Evolutionary conservation across 2,329 filamentous ascomycete genomes (phyloP), one percentile per base, ranked within the genome.

Genomic region (Colletotrichum lindemuthianum): DNA sequence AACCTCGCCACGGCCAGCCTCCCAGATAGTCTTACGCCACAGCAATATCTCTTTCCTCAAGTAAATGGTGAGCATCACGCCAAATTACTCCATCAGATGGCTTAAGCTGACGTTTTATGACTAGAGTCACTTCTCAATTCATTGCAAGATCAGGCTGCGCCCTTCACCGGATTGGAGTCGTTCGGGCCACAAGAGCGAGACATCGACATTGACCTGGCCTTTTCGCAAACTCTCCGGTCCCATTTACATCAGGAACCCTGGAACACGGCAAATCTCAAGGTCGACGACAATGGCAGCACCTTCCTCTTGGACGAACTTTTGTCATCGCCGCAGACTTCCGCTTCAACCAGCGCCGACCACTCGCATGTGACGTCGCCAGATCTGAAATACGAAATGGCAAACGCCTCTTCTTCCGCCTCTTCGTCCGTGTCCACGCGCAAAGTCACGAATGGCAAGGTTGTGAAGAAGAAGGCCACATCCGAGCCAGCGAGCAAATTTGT

Each of bases 401-500:
- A 68, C 55, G 72, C 72, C 51, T 71, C 74, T 16, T 68, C 69
- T 10, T 72, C 75, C 10, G 24, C 24, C 24, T 24, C 24, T 24
- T n/a, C 43, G 3, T 16, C 13, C 43, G 72, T 71, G 24, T 73
- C 76, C 32, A 78, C 81, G 43, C 78, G 79, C 48, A 84, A 79
- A 70, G 76, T 82, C 34, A 78, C 78, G 60, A 73, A 72, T 4
- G 74, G 78, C 33, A 81, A 82, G 67, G 71, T 84, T 8, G 77
- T 79, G 63, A 86, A 85, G 73, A 81, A 77, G 69, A 82, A 78
- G 70, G 50, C 67, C 4, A 24, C 24, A 3, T 32, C 67, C 36
- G 45, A 67, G 32, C 8, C 65, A 2, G 54, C 71, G 13, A 70
- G 76, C 16, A 84, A 83, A 59, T 86, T 87, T 70, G 79, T 86